phyloP scores from a whole-genome alignment of 164 flowering plant species.

The Protea cynaroides region DNA sequence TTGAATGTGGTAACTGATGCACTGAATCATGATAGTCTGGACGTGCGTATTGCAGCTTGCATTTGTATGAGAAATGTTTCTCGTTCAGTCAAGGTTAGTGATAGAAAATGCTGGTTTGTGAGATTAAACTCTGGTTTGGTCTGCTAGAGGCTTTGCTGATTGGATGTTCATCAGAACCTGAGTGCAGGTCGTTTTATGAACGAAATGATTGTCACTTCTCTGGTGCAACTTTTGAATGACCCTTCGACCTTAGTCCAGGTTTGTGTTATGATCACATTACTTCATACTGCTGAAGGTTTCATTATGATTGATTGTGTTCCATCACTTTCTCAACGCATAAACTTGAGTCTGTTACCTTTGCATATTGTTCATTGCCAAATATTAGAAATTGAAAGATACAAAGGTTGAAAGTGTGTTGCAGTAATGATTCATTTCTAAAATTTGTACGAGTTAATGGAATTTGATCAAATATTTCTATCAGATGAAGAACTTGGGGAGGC shows the following conservation, averaged over 20 bases:
- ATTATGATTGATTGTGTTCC: no score
- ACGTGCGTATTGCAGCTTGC: slow-evolving; percentile 82
- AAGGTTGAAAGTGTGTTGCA: not conserved
- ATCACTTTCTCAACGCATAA: not conserved
- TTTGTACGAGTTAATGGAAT: not conserved
- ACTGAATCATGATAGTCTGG: slow-evolving; percentile 57
- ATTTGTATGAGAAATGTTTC: slow-evolving; percentile 66
- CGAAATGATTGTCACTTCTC: slow-evolving; percentile 45
- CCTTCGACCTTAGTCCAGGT: slow-evolving; percentile 71
- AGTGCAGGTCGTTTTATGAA: slow-evolving; percentile 80
- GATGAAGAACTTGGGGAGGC: no score
- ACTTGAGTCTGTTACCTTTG: not conserved
- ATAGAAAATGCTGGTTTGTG: slow-evolving; percentile 4
- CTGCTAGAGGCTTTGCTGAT: slow-evolving; percentile 17
- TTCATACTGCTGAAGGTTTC: no score
- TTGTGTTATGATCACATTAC: slow-evolving; percentile 6
- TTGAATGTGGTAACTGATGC: slow-evolving; percentile 49
- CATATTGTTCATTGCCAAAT: not conserved
- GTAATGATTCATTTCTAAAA: not conserved
- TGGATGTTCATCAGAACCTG: slow-evolving; percentile 52
- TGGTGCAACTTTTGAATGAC: slow-evolving; percentile 66
- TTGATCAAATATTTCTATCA: no score
- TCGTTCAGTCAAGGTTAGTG: slow-evolving; percentile 66
- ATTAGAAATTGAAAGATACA: not conserved
- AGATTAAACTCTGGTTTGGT: not conserved